Evolutionary conservation across 768 basidiomycete species (phyloP), one percentile per base, ranked within the genome.

Genomic region (Pseudohyphozyma bogoriensis): DNA sequence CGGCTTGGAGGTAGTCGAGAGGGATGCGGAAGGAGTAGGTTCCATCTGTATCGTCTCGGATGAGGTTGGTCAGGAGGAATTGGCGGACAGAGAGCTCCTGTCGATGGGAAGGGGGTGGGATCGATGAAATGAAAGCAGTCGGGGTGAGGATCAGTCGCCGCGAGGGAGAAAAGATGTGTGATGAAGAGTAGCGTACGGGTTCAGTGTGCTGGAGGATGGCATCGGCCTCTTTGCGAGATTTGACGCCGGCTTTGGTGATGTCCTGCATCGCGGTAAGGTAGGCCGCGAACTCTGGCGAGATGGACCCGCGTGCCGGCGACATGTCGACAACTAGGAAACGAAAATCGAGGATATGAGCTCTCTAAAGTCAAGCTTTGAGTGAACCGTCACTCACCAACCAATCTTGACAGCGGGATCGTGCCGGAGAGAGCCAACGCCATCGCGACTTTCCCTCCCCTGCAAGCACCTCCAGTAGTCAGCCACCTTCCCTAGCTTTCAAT

Each of bases 1-100:
- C 77, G 9, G 78, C 75, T 4, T 77, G 76, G 26, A 93, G 75
- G 53, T 85, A 81, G 16, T 81, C 76, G 15, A 92, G 72, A 0
- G 91, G 89, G 33, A 93, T 76, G 16, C 82, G 80, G 73, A 92
- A 92, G 57, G 77, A 78, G n/a, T 83, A 74, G 9, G 75, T 72
- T 20, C 57, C 69, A 61, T 47, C 74, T 65, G 35, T 70, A 56
- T 15, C 59, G 60, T 51, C 59, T 69, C 72, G 70, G 39, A 57
- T 71, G 26, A 90, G 77, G 74, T 95, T 95, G 16, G 91, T 92
- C 36, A 93, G 76, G 26, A 95, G 78, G 75, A 91, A 95, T 51
- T 87, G 83, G 31, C 87, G 83, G 32, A 87, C 79, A 47, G 78
- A 75, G 0, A 85, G 73, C 51, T 88, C 83, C 91, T 93, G 62